Evolutionary conservation across 129 eudicot genomes (phyloP).

Genomic region (Flaveria ramosissima): DNA sequence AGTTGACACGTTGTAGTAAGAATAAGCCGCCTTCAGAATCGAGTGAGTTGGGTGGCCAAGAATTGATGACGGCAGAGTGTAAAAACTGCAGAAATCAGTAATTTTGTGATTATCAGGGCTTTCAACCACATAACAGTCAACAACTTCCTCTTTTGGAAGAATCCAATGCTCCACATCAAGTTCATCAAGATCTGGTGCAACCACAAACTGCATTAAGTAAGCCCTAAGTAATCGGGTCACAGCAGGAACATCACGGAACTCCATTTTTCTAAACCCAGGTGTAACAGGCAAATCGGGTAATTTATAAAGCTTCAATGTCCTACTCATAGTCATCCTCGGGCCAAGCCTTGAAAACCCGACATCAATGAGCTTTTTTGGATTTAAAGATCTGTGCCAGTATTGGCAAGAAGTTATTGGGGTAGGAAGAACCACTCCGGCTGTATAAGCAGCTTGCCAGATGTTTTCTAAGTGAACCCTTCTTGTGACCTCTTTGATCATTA

Average conservation of each 20-base stretch:
- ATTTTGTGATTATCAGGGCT: conserved; percentile 54
- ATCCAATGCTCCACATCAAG: conserved; percentile 69
- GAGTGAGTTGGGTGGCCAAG: conserved; percentile 58
- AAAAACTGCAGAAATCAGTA: conserved; percentile 65
- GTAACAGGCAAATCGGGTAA: conserved; percentile 46
- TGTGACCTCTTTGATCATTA: conserved; percentile 70
- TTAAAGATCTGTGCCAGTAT: conserved; percentile 65
- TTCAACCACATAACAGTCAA: conserved; percentile 58
- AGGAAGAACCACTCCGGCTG: conserved; percentile 70
- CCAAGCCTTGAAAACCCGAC: conserved; percentile 68
- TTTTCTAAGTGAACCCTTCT: conserved; percentile 67
- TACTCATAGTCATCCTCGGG: conserved; percentile 65
- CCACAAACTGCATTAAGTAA: conserved; percentile 50
- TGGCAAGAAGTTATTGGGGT: conserved; percentile 63
- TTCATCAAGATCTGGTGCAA: conserved; percentile 67
- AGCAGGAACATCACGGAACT: conserved; percentile 61
- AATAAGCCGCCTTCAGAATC: conserved; percentile 59
- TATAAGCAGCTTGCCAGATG: conserved; percentile 74
- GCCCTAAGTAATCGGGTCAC: conserved; percentile 56
- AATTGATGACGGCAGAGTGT: conserved; percentile 56
- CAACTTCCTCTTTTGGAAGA: conserved; percentile 55
- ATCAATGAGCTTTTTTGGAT: conserved; percentile 66
- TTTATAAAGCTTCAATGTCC: conserved; percentile 62
- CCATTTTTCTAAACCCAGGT: conserved; percentile 65
- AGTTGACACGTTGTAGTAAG: conserved; percentile 61